These are phyloP conservation scores for Fusarium devonianum DNA, from an alignment of 2,329 filamentous ascomycete species.

Conservation along the genomic window DNA sequence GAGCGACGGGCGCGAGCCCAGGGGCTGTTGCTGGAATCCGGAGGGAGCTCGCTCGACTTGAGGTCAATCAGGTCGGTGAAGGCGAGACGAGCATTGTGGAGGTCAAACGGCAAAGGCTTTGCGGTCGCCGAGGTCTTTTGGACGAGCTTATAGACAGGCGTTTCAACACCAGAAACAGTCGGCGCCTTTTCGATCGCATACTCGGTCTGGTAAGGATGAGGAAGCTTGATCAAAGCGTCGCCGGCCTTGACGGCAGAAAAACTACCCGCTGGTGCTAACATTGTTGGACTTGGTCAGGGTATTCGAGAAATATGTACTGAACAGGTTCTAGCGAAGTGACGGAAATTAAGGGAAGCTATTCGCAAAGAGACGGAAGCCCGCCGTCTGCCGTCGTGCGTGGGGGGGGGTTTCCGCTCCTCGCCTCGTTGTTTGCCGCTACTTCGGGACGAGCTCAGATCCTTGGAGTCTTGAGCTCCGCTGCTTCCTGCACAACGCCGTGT, in stretches of 20 bases:
- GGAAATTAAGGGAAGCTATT: slow-evolving; percentile 33
- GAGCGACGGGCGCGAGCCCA: slow-evolving; percentile 65
- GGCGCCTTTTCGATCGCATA: slow-evolving; percentile 51
- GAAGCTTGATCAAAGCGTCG: slow-evolving; percentile 56
- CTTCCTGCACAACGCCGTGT: slow-evolving; percentile 4
- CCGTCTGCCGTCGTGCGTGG: slow-evolving; percentile 3
- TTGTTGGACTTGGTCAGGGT: slow-evolving; percentile 6
- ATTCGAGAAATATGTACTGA: neutral
- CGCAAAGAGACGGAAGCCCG: slow-evolving; percentile 14
- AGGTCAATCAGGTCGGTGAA: slow-evolving; percentile 57
- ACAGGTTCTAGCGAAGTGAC: neutral
- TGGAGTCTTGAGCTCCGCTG: slow-evolving; percentile 1
- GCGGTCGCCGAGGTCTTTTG: slow-evolving; percentile 40
- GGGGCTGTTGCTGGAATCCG: slow-evolving; percentile 61
- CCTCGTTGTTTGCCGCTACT: slow-evolving; percentile 10
- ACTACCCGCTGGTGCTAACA: slow-evolving; percentile 27
- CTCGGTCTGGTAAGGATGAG: slow-evolving; percentile 57
- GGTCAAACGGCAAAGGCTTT: slow-evolving; percentile 41
- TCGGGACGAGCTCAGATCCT: slow-evolving; percentile 14
- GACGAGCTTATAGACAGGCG: slow-evolving; percentile 48
- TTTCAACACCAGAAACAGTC: slow-evolving; percentile 26
- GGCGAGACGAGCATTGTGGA: slow-evolving; percentile 48
- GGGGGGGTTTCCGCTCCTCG: slow-evolving; percentile 11
- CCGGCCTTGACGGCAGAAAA: slow-evolving; percentile 39
- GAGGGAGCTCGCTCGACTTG: slow-evolving; percentile 58